phyloP scores from a whole-genome alignment of 768 basidiomycete species.

The Leccinum barrowsii region DNA sequence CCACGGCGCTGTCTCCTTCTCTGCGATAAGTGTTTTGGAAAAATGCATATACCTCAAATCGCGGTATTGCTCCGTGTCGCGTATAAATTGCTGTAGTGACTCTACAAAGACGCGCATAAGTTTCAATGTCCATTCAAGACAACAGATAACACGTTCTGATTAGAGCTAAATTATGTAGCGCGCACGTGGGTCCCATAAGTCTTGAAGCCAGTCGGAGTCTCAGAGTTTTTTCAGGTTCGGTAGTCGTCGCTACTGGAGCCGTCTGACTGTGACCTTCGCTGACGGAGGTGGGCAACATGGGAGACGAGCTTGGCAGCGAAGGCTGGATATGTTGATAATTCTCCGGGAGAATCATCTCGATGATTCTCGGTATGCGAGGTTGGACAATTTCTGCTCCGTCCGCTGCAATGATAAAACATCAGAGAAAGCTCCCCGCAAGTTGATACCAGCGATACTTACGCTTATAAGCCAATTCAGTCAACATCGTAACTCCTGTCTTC shows the following conservation, averaged over 20 bases:
- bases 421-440: not conserved
- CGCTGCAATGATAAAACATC: not conserved
- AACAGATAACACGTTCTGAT: constrained; percentile 3
- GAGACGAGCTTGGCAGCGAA: not conserved
- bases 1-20: not conserved
- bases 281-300: not conserved
- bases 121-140: not conserved
- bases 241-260: too few relatives aligned
- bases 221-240: not conserved
- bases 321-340: not conserved
- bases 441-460: constrained; percentile 2
- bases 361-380: not conserved
- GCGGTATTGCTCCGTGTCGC: not conserved
- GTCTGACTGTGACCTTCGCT: not conserved
- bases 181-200: constrained; percentile 25
- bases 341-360: not conserved
- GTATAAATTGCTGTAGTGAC: not conserved
- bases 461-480: constrained; percentile 18
- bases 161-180: constrained; percentile 18
- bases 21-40: not conserved
- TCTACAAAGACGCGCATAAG: not conserved
- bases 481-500: constrained; percentile 22
- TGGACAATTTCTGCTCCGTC: not conserved
- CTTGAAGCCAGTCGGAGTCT: constrained; percentile 8
- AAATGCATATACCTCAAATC: not conserved